Evolutionary conservation across 2,329 filamentous ascomycete species (phyloP), one percentile per base, ranked within the genome.

Genomic region (Pseudogymnoascus sp.): DNA sequence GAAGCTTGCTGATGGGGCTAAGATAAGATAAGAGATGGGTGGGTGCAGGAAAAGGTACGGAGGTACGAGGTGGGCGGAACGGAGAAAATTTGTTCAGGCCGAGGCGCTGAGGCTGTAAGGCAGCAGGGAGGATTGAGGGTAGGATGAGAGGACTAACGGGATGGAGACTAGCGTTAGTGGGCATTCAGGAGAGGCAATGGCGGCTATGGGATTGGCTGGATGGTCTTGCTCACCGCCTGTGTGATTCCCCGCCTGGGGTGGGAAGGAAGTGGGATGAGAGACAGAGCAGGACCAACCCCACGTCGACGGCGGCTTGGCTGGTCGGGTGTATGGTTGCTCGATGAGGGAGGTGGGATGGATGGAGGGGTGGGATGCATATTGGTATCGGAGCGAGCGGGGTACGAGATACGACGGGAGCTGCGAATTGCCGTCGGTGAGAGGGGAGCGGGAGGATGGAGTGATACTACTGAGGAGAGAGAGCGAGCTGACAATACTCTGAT

Each of bases 1-100:
- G 50, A 56, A 56, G 50, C 26, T 56, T 56, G 26, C 50, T 33
- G 46, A 53, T 31, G 50, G 50, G 50, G 50, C 50, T 56, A 56
- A 56, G 50, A 56, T 56, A 56, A 56, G 50, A 56, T 56, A 56
- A 19, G 28, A 56, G 28, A 56, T 46, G 41, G 11, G 10, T 24
- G 19, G 7, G 11, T 43, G 14, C n/a, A 40, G 19, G n/a, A 31
- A 56, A 56, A 33, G 41, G 41, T 46, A 46, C 41, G 41, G 41
- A 56, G 50, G 26, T 56, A 56, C 50, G 6, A 24, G 12, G 6
- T 12, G 7, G 3, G 2, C 50, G 50, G 50, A 56, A 33, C 50
- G 50, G 50, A 56, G 28, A 19, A 56, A 19, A 19, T 56, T 56
- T 56, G n/a, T 33, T 56, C 50, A 33, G 50, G 26, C 10, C 2